phyloP scores from a whole-genome alignment of 169 alveolate species.

The Fabrea salina region DNA sequence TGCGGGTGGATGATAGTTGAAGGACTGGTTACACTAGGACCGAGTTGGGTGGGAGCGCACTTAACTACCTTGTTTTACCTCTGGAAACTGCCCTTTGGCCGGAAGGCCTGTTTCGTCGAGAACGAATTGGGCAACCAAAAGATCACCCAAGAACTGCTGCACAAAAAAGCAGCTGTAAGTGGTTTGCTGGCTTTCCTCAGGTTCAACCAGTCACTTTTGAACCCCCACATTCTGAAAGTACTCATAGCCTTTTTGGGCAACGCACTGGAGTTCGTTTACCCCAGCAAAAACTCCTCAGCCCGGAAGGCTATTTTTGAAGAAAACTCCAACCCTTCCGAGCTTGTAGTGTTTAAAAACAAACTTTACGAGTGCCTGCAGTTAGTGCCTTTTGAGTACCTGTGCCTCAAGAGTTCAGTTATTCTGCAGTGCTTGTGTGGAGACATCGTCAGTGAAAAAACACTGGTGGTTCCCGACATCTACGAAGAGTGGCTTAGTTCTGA shows the following conservation, averaged over 20 bases:
- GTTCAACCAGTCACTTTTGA: not conserved
- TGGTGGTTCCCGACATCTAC: not conserved
- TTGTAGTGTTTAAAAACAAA: not conserved
- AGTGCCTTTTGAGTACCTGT: not conserved
- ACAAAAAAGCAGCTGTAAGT: slow-evolving; percentile 27
- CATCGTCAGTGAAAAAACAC: slow-evolving; percentile 23
- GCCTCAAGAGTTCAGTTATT: not conserved
- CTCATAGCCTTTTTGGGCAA: not conserved
- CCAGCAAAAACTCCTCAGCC: not conserved
- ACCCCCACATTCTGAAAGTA: slow-evolving; percentile 17
- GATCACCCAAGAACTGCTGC: slow-evolving; percentile 1
- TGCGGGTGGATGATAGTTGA: slow-evolving; percentile 26
- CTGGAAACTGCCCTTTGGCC: slow-evolving; percentile 28
- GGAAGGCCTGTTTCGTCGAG: slow-evolving; percentile 1
- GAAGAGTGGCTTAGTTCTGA: slow-evolving; percentile 26
- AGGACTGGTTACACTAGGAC: slow-evolving; percentile 12
- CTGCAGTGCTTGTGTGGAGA: slow-evolving; percentile 10
- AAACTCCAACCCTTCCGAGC: not conserved
- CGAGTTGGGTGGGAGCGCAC: not conserved
- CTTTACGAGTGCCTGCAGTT: not conserved
- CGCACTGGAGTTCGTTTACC: slow-evolving; percentile 21
- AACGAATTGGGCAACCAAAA: not conserved
- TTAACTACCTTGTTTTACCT: slow-evolving; percentile 8
- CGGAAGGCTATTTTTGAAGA: not conserved
- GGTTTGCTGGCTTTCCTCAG: slow-evolving; percentile 3